These are phyloP conservation scores for Debaryomyces fabryi DNA, from an alignment of 1,139 yeast genomes.

Conservation along the genomic window DNA sequence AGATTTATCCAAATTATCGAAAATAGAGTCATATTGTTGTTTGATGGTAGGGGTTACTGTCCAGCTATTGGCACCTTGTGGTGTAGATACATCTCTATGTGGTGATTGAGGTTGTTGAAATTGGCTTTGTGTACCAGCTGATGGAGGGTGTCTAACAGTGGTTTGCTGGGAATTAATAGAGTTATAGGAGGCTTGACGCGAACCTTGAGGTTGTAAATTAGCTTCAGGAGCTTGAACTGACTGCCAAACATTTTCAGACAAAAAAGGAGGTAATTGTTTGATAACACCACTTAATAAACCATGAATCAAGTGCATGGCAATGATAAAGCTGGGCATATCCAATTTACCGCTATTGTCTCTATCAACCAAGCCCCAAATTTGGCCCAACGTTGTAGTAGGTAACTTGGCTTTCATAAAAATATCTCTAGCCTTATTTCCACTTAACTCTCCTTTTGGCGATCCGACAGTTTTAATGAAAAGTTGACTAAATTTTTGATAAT, in stretches of 20 bases:
- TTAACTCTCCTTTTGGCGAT: conserved; percentile 44
- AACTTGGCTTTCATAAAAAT: conserved; percentile 87
- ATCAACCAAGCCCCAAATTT: conserved; percentile 89
- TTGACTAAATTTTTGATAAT: conserved; percentile 70
- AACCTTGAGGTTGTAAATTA: conserved; percentile 16
- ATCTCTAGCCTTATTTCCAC: conserved; percentile 78
- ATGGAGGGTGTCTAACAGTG: conserved; percentile 37
- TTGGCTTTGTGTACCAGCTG: conserved; percentile 12
- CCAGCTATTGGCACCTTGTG: conserved; percentile 55
- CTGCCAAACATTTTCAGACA: conserved; percentile 73
- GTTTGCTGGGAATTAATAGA: conserved; percentile 55
- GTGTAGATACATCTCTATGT: conserved; percentile 16
- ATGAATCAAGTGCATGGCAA: conserved; percentile 96
- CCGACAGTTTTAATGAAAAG: conserved; percentile 80
- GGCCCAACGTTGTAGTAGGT: conserved; percentile 74
- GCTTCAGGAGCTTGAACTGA: conserved; percentile 35
- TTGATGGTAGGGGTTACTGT: conserved; percentile 65
- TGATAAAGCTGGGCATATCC: conserved; percentile 71
- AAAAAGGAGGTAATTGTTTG: conserved; percentile 64
- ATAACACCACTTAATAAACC: conserved; percentile 70
- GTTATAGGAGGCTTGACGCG: conserved; percentile 46
- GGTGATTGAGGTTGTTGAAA: conserved; percentile 11
- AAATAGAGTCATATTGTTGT: conserved; percentile 77
- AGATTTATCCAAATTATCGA: conserved; percentile 72
- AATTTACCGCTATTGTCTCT: conserved; percentile 72